phyloP scores from a whole-genome alignment of 257 asterid species.

The Penstemon eatonii region DNA sequence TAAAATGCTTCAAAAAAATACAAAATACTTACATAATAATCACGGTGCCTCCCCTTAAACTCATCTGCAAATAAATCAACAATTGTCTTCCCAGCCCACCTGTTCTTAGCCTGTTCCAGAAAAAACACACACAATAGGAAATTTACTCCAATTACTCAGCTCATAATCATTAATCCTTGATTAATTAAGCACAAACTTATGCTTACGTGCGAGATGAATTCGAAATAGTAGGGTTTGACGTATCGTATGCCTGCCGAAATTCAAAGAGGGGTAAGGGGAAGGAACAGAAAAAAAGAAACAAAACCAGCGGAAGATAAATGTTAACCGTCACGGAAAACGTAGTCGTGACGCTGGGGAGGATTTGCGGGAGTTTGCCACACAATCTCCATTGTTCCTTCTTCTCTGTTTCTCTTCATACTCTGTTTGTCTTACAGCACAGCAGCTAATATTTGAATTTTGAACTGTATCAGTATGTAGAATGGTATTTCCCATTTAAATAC shows the following conservation, averaged over 20 bases:
- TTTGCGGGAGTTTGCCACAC: conserved; percentile 93
- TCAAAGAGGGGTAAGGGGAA: conserved; percentile 8
- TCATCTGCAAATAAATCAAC: conserved; percentile 91
- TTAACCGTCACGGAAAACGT: conserved; percentile 63
- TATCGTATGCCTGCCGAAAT: conserved; percentile 78
- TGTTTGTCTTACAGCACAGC: background rate
- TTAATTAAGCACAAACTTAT: background rate
- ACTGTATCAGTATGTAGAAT: background rate
- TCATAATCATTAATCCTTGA: background rate
- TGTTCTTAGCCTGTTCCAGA: conserved; percentile 64
- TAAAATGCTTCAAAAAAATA: background rate
- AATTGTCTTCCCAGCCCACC: conserved; percentile 92
- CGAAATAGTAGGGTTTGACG: conserved; percentile 90
- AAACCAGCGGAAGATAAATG: conserved; percentile 1
- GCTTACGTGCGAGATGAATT: conserved; percentile 84
- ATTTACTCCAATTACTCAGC: conserved; percentile 12
- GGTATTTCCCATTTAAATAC: too few species aligned
- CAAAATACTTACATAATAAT: conserved; percentile 70
- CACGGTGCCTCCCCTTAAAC: conserved; percentile 79
- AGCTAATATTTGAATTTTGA: background rate
- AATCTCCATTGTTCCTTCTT: conserved; percentile 60
- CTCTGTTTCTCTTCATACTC: conserved; percentile 50
- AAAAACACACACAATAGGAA: conserved; percentile 16
- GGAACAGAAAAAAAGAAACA: background rate
- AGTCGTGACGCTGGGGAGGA: conserved; percentile 87